A percentile compares a stretch with the other conserved stretches of the same genome.
These are phyloP conservation scores for Pestalotiopsis sp. DNA, from an alignment of 2,329 filamentous ascomycete species.

Conservation along the genomic window DNA sequence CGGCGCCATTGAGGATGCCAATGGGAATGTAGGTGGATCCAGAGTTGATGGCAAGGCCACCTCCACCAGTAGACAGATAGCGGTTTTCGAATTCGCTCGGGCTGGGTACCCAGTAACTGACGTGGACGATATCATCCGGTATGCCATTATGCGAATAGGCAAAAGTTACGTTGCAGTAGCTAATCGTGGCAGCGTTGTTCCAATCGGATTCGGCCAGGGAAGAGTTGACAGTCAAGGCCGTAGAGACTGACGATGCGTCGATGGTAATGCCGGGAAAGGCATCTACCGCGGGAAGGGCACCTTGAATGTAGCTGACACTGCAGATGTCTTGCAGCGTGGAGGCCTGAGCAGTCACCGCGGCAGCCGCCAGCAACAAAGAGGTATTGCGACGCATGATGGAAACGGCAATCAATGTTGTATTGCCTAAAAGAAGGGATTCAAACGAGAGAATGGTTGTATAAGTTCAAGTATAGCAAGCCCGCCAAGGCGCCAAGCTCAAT, in stretches of 20 bases:
- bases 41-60: constrained; percentile 47
- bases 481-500: no score
- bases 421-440: no score
- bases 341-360: not conserved
- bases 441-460: no score
- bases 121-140: constrained; percentile 33
- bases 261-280: constrained; percentile 30
- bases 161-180: constrained; percentile 50
- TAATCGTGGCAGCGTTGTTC: constrained; percentile 22
- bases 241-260: constrained; percentile 29
- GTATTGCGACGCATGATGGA: no score
- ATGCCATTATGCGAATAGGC: constrained; percentile 45
- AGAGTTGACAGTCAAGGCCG: constrained; percentile 34
- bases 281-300: constrained; percentile 22
- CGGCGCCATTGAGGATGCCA: constrained; percentile 45
- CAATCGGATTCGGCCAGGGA: constrained; percentile 26
- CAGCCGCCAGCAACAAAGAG: not conserved
- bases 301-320: constrained; percentile 20
- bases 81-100: constrained; percentile 46
- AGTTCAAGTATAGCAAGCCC: no score
- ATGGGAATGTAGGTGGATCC: constrained; percentile 33
- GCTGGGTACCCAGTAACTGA: constrained; percentile 45
- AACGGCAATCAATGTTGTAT: no score
- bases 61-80: constrained; percentile 49
- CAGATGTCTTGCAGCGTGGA: constrained; percentile 20